Conservation (phyloP, 257 asterid species). For the Schizonepeta tenuifolia region DNA sequence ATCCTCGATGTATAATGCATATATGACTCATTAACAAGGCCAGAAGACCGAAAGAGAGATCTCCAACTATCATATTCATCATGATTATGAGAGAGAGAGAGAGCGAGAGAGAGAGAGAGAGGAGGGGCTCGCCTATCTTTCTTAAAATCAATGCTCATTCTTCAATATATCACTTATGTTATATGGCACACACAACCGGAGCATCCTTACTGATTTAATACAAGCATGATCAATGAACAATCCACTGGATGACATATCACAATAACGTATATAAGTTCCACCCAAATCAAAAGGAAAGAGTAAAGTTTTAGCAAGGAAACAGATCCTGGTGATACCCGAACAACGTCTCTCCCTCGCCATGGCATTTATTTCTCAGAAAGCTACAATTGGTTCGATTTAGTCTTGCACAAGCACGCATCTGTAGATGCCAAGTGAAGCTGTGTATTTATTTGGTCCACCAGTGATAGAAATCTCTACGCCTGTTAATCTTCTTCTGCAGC, state of each 20-base stretch:
- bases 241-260: conserved; percentile 18
- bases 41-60: background rate
- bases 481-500: conserved; percentile 90
- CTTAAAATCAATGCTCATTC: conserved; percentile 10
- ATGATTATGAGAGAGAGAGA: background rate
- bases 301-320: conserved; percentile 10
- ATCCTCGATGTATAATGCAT: no score
- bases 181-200: background rate
- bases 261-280: conserved; percentile 8
- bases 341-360: background rate
- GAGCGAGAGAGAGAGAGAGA: background rate
- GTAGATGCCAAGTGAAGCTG: conserved; percentile 15
- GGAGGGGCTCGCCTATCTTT: background rate
- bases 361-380: conserved; percentile 31
- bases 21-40: no score
- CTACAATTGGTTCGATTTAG: conserved; percentile 29
- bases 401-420: conserved; percentile 39
- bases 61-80: background rate
- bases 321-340: background rate
- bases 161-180: conserved; percentile 16
- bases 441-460: conserved; percentile 87
- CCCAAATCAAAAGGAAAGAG: background rate
- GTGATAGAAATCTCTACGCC: conserved; percentile 93
- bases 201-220: conserved; percentile 6
- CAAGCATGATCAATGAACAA: conserved; percentile 20